A percentile compares a stretch with the other conserved stretches of the same genome.
phyloP scores from a whole-genome alignment of 805 yeast genomes.

The Geotrichum ghanense region DNA sequence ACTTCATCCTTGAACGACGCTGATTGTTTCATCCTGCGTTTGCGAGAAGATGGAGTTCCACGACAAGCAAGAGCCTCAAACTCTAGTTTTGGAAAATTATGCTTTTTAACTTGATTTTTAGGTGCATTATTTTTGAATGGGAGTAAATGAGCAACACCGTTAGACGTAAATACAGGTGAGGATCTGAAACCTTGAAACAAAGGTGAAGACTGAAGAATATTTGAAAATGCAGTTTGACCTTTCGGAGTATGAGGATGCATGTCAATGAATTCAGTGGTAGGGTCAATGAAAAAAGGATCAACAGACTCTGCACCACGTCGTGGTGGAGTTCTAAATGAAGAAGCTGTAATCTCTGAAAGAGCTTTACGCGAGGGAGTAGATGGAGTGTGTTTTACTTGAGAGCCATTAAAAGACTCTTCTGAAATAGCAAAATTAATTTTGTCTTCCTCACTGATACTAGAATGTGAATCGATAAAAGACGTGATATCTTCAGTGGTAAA shows the following conservation, averaged over 20 bases:
- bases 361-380: neutral
- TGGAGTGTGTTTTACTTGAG: neutral
- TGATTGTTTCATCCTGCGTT: neutral
- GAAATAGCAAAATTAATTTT: too few species aligned
- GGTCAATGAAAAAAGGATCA: neutral
- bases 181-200: neutral
- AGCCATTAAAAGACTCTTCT: too few species aligned
- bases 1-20: neutral
- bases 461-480: too few species aligned
- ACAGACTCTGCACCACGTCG: neutral
- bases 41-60: neutral
- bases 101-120: neutral
- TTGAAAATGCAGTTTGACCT: neutral
- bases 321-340: neutral
- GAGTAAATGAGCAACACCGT: neutral
- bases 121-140: neutral
- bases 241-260: neutral
- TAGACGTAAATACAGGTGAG: neutral
- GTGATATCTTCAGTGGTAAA: too few species aligned
- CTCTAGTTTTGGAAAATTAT: neutral
- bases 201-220: neutral
- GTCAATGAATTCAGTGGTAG: conserved; percentile 1
- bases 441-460: too few species aligned
- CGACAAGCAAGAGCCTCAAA: neutral
- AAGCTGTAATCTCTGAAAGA: neutral